phyloP scores from a whole-genome alignment of 805 yeast genomes.

The Saccharomycopsis oosterbeekiorum region DNA sequence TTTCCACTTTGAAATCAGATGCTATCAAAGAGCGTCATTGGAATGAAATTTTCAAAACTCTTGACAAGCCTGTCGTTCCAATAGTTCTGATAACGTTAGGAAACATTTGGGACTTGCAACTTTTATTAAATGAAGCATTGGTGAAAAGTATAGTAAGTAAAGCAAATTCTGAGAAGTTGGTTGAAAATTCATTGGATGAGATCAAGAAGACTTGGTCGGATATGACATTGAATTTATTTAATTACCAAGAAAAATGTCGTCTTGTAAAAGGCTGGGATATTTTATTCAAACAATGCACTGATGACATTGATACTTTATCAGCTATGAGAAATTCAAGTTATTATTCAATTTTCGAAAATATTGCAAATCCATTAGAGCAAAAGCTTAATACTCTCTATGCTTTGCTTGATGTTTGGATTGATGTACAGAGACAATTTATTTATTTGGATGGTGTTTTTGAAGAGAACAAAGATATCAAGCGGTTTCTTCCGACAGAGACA shows the following conservation, averaged over 20 bases:
- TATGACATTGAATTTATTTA: slow-evolving; percentile 41
- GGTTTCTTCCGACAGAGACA: slow-evolving; percentile 60
- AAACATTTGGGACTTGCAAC: slow-evolving; percentile 51
- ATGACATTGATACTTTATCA: slow-evolving; percentile 49
- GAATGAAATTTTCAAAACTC: slow-evolving; percentile 34
- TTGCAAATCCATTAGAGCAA: slow-evolving; percentile 43
- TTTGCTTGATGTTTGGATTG: slow-evolving; percentile 64
- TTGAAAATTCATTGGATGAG: slow-evolving; percentile 45
- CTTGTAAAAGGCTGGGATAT: slow-evolving; percentile 61
- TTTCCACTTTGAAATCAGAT: slow-evolving; percentile 43
- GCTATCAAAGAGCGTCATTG: slow-evolving; percentile 62
- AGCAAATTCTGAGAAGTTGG: slow-evolving; percentile 63
- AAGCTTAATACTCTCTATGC: slow-evolving; percentile 41
- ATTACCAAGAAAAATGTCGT: slow-evolving; percentile 40
- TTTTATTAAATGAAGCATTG: slow-evolving; percentile 33
- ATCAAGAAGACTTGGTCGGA: slow-evolving; percentile 49
- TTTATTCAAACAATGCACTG: slow-evolving; percentile 47
- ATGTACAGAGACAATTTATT: slow-evolving; percentile 82
- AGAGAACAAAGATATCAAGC: slow-evolving; percentile 44
- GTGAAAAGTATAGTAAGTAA: slow-evolving; percentile 43
- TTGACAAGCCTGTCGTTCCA: slow-evolving; percentile 24
- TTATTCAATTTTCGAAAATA: slow-evolving; percentile 50
- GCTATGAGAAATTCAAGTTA: slow-evolving; percentile 67
- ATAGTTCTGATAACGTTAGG: slow-evolving; percentile 35
- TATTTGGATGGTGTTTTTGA: slow-evolving; percentile 75